Evolutionary conservation across 352 stramenopile species (phyloP).

Genomic region (Phytopythium montanum): DNA sequence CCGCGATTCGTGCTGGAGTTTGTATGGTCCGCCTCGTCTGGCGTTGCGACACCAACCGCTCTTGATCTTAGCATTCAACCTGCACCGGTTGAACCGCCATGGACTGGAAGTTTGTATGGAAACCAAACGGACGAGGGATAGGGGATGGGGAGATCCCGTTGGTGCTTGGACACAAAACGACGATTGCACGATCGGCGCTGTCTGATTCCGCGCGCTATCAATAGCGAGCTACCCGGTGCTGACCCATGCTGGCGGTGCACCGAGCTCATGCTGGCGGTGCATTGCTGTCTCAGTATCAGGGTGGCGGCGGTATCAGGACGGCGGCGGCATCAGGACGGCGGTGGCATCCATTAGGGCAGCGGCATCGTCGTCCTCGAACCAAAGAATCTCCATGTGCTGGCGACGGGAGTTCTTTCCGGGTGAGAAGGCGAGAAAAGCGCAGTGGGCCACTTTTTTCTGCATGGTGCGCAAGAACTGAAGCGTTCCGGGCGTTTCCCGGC

Average conservation of each 20-base stretch:
- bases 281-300: too few relatives aligned
- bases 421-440: not conserved
- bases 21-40: conserved; percentile 1
- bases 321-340: too few relatives aligned
- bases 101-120: not conserved
- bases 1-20: not conserved
- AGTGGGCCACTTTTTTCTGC: not conserved
- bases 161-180: not conserved
- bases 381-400: not conserved
- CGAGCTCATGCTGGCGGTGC: too few relatives aligned
- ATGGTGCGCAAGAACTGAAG: not conserved
- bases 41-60: not conserved
- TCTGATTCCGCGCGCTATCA: not conserved
- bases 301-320: too few relatives aligned
- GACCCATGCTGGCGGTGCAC: too few relatives aligned
- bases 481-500: not conserved
- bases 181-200: not conserved
- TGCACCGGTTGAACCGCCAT: not conserved
- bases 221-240: too few relatives aligned
- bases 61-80: conserved; percentile 1
- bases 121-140: not conserved
- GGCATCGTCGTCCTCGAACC: not conserved
- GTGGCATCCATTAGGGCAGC: not conserved
- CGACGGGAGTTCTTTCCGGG: not conserved
- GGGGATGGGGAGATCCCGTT: not conserved